Conservation (phyloP, 352 stramenopile genomes). For the Globisporangium parvum region DNA sequence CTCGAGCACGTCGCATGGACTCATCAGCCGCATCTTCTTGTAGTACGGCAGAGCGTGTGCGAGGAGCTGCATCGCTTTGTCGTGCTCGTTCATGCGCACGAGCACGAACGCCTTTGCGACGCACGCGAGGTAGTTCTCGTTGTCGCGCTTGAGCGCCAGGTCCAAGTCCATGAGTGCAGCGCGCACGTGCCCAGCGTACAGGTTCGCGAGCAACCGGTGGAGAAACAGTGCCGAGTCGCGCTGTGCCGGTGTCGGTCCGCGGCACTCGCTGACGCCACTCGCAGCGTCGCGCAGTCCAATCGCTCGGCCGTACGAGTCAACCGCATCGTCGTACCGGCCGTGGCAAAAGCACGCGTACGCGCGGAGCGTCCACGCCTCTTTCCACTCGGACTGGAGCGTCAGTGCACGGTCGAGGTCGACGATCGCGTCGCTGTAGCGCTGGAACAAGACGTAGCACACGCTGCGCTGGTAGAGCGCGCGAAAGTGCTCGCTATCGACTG, state of each 20-base stretch:
- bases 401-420: conserved; percentile 24
- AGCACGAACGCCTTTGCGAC: conserved; percentile 37
- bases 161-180: conserved; percentile 29
- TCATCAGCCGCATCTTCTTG: conserved; percentile 24
- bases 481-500: conserved; percentile 14
- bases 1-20: conserved; percentile 20
- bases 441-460: conserved; percentile 31
- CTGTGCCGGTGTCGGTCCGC: conserved; percentile 2
- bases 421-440: conserved; percentile 25
- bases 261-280: neutral
- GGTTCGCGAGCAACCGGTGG: conserved; percentile 26
- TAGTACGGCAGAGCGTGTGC: conserved; percentile 27
- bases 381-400: conserved; percentile 27
- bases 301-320: conserved; percentile 28
- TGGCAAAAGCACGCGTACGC: conserved; percentile 40
- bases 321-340: conserved; percentile 21
- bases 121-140: conserved; percentile 34
- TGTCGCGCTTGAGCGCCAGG: conserved; percentile 32
- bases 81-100: conserved; percentile 11
- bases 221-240: conserved; percentile 29
- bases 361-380: conserved; percentile 32
- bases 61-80: conserved; percentile 20
- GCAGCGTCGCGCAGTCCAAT: conserved; percentile 20
- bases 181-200: conserved; percentile 17
- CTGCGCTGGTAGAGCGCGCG: conserved; percentile 31